phyloP scores from a whole-genome alignment of 1,284 basidiomycete genomes.

The Amylostereum chailletii region DNA sequence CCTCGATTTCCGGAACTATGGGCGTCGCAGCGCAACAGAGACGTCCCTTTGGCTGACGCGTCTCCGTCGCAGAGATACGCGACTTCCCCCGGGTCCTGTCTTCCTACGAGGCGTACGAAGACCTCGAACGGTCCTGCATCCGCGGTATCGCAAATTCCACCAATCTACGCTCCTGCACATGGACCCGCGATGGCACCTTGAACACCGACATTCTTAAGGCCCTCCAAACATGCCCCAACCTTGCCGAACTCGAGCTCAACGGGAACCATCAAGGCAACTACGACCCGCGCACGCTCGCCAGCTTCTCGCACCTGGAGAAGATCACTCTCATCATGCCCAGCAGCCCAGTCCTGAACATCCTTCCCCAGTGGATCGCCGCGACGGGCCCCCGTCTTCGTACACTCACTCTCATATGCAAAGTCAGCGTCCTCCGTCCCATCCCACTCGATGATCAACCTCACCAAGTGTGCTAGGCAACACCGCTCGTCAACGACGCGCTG shows the following conservation, averaged over 20 bases:
- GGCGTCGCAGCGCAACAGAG: too few relatives aligned
- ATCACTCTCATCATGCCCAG: conserved; percentile 69
- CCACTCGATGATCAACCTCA: conserved; percentile 4
- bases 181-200: conserved; percentile 70
- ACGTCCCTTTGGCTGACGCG: too few relatives aligned
- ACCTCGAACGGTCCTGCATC: conserved; percentile 31
- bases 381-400: conserved; percentile 37
- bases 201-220: conserved; percentile 45
- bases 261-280: conserved; percentile 50
- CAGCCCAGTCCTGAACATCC: conserved; percentile 34
- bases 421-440: conserved; percentile 16
- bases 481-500: conserved; percentile 45
- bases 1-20: too few relatives aligned
- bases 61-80: conserved; percentile 33
- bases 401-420: conserved; percentile 63
- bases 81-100: conserved; percentile 51
- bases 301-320: conserved; percentile 25
- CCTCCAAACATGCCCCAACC: conserved; percentile 29
- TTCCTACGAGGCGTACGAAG: conserved; percentile 17
- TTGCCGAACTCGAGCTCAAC: conserved; percentile 60
- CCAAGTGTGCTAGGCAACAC: conserved; percentile 32
- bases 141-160: conserved; percentile 49
- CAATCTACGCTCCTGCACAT: conserved; percentile 52
- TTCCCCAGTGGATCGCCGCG: conserved; percentile 41
- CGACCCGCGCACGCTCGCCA: conserved; percentile 36